Base-by-base conservation (phyloP, 345 rosid genomes). In the Hibiscus mutabilis region DNA sequence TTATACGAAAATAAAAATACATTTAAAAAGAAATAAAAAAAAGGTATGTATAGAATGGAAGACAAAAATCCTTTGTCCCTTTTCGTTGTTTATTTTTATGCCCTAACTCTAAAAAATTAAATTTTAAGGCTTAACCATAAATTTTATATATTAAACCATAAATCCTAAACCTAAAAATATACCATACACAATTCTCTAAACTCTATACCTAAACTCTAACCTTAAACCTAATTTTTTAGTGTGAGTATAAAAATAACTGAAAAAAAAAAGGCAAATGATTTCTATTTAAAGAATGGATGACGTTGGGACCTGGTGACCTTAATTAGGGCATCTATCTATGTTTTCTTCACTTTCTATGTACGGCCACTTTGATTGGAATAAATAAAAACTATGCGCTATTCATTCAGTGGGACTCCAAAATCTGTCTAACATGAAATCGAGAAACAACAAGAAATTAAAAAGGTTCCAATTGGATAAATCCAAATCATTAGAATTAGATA, bases 401-500 rank as follows among this genome's bases (percentile, higher is more conserved):
- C 46, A 42, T 42, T 37, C 10, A 37, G 42, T 37, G 42, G 42
- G 10, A 8, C 42, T 37, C 42, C 42, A 37, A 37, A 37, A 37
- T 37, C 10, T 37, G 42, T 37, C 42, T 37, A 37, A 37, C 42
- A 37, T 7, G 42, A 8, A 37, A 7, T 12, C 7, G 8, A 51
- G 42, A 37, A 37, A 37, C 46, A 18, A 6, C 16, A 51, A 51
- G 21, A 51, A n/a, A 16, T 51, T 7, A 35, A 40, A 73, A 35
- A 77, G 80, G 80, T 79, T 82, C 83, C 86, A 77, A 81, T 1
- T 80, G 82, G 83, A 84, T 84, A 79, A 75, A 75, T 51, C 21
- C 56, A 67, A 76, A 82, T 76, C 86, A 71, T 60, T 68, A 83
- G 85, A 83, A 71, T 60, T 69, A 83, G 85, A 83, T 84, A 79